Percentiles rank a stretch among this genome's conserved stretches.
Conservation (phyloP, 2,329 filamentous ascomycete genomes). For the Ceratocystis lukuohia region DNA sequence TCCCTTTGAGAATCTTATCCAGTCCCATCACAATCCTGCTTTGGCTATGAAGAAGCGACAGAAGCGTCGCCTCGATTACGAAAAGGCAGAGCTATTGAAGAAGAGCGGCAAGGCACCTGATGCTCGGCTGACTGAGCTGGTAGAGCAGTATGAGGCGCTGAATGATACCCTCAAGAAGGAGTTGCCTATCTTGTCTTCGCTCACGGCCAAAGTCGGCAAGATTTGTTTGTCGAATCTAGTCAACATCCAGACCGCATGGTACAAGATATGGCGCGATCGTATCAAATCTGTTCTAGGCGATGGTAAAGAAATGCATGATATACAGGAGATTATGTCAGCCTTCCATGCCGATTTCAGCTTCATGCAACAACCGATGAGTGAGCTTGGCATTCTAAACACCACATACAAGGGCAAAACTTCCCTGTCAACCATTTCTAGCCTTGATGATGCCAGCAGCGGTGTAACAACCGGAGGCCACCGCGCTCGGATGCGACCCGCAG, state of each 20-base stretch:
- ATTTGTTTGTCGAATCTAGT: constrained; percentile 74
- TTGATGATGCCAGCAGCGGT: constrained; percentile 30
- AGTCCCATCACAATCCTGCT: constrained; percentile 69
- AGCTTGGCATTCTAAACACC: constrained; percentile 67
- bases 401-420: constrained; percentile 46
- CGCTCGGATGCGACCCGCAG: constrained; percentile 36
- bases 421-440: constrained; percentile 45
- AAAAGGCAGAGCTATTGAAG: constrained; percentile 63
- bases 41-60: constrained; percentile 87
- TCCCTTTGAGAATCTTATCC: constrained; percentile 65
- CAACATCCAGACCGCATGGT: constrained; percentile 73
- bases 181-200: constrained; percentile 64
- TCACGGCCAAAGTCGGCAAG: constrained; percentile 75
- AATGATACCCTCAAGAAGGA: constrained; percentile 92
- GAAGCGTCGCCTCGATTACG: constrained; percentile 83
- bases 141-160: constrained; percentile 78
- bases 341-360: constrained; percentile 71
- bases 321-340: constrained; percentile 59
- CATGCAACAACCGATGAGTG: constrained; percentile 56
- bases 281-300: constrained; percentile 61
- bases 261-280: constrained; percentile 69
- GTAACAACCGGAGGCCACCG: constrained; percentile 27
- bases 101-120: constrained; percentile 76
- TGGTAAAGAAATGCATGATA: constrained; percentile 45
- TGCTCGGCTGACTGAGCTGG: constrained; percentile 67